phyloP scores from a whole-genome alignment of 23 red algal genomes.

The Gracilaria vermiculophylla region DNA sequence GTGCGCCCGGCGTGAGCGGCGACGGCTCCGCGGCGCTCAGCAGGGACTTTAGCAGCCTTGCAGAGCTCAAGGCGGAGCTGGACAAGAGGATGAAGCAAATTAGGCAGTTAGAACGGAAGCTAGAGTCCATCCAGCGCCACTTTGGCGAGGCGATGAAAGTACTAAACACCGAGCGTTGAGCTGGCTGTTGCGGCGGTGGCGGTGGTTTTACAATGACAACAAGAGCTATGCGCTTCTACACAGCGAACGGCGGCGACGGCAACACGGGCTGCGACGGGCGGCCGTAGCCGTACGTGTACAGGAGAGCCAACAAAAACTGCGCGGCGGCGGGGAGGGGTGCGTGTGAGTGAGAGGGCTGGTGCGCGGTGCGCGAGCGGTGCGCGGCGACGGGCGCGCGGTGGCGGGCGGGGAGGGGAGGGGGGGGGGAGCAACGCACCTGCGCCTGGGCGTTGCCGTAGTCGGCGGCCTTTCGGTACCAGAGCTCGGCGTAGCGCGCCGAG shows the following conservation, averaged over 20 bases:
- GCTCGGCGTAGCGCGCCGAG: constrained; percentile 32
- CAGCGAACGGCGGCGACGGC: neutral
- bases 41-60: neutral
- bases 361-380: neutral
- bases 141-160: constrained; percentile 7
- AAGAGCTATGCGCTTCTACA: neutral
- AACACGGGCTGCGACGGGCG: neutral
- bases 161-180: neutral
- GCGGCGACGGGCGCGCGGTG: neutral
- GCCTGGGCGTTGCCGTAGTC: constrained; percentile 65
- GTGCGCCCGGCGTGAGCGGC: neutral
- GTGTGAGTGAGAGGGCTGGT: neutral
- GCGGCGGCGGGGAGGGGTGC: neutral
- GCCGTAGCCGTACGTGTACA: constrained; percentile 61
- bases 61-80: constrained; percentile 31
- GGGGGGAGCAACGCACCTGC: constrained; percentile 36
- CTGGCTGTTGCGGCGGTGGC: neutral
- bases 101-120: neutral
- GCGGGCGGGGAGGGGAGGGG: too few relatives aligned
- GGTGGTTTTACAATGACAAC: neutral
- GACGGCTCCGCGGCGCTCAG: neutral
- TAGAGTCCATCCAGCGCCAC: constrained; percentile 11
- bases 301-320: constrained; percentile 54
- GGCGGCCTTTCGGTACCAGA: constrained; percentile 53
- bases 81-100: constrained; percentile 21